Base-by-base conservation (phyloP, 805 yeast species). In the Candida ponderosae region DNA sequence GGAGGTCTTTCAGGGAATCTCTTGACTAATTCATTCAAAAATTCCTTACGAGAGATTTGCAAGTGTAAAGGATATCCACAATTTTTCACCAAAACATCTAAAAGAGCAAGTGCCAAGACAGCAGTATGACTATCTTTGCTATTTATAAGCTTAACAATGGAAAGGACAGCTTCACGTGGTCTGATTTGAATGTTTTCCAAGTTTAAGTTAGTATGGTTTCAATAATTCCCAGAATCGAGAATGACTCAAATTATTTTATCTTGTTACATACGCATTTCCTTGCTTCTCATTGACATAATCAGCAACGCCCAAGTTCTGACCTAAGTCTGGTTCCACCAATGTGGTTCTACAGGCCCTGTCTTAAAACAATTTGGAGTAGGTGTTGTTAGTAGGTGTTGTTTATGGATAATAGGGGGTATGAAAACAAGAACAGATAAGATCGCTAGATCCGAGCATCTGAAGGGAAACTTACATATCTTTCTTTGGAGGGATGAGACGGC, bases 51-150 rank as follows among this genome's bases (percentile, higher is more conserved):
- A 4, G 96, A 84, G 37, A 93, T 86, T 62, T 93, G 98, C 34
- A 93, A 68, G 47, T 93, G 98, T 63, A 93, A 77, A 7, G 98
- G 97, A 59, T 90, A 93, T 5, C 97, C 98, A 65, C 99, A 93
- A 65, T 93, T 93, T 63, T 93, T 93, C 37, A 93, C 98, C 48
- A 93, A 66, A 37, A 86, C 86, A 56, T 93, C 99, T 43, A 93
- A 55, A 29, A 86, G 63, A 2, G 88, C 74, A 45, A 93, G 62
- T 9, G 97, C 96, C 53, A 89, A 79, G 39, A 82, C 77, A 5
- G 89, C 76, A 26, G 88, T 82, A 52, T 85, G 94, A 1, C 94
- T 78, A 47, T 84, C 93, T 51, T 86, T 71, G 47, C 81, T 81
- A 61, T 87, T 84, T 55, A 90, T 75, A 43, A 87, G 68, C 53